Conservation (phyloP, 768 basidiomycete genomes). For the Suillus tomentosus region DNA sequence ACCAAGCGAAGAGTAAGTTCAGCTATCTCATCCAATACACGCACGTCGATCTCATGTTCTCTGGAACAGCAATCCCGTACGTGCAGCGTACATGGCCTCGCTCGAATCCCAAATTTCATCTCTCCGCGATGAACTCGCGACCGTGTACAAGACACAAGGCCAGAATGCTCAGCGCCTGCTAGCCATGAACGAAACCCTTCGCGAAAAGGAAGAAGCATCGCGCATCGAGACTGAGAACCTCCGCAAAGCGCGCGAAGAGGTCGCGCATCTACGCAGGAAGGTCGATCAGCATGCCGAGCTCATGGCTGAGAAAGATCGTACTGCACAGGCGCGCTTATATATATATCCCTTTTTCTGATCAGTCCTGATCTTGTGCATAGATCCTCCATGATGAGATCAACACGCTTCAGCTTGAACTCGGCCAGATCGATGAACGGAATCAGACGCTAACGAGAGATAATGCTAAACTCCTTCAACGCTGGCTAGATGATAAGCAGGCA, state of each 20-base stretch:
- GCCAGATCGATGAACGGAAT: slow-evolving; percentile 87
- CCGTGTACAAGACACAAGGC: slow-evolving; percentile 93
- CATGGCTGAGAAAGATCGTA: slow-evolving; percentile 86
- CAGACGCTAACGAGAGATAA: slow-evolving; percentile 89
- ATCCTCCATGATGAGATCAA: slow-evolving; percentile 94
- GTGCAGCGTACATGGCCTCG: slow-evolving; percentile 85
- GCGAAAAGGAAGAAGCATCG: slow-evolving; percentile 89
- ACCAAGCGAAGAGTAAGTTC: slow-evolving; percentile 68
- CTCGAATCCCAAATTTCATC: slow-evolving; percentile 94
- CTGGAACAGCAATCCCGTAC: slow-evolving; percentile 70
- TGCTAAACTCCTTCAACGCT: slow-evolving; percentile 91
- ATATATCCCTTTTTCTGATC: not conserved
- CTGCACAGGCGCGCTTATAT: slow-evolving; percentile 66
- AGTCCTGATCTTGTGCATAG: slow-evolving; percentile 41
- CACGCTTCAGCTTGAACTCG: slow-evolving; percentile 87
- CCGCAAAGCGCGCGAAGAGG: slow-evolving; percentile 75
- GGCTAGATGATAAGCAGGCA: slow-evolving; percentile 92
- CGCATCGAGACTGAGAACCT: slow-evolving; percentile 81
- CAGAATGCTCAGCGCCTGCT: slow-evolving; percentile 93
- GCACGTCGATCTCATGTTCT: slow-evolving; percentile 4
- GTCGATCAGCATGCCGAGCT: slow-evolving; percentile 84
- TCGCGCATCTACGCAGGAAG: slow-evolving; percentile 66
- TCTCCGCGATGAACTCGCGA: slow-evolving; percentile 88
- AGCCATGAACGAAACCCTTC: slow-evolving; percentile 91
- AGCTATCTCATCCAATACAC: slow-evolving; percentile 1